Conservation (phyloP, 306 rosid species). For the Trichosanthes truncata region DNA sequence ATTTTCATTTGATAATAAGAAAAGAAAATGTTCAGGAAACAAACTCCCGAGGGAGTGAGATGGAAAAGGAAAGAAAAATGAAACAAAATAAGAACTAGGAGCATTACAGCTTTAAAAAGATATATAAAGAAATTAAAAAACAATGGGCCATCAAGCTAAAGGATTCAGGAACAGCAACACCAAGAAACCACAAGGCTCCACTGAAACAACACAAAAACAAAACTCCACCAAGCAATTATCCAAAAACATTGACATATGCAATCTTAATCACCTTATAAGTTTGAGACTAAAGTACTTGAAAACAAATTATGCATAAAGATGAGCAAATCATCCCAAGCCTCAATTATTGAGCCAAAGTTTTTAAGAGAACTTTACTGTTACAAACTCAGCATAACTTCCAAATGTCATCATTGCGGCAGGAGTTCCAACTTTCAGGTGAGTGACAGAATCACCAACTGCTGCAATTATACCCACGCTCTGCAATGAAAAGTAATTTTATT, state of each 20-base stretch:
- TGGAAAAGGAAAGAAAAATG: neutral
- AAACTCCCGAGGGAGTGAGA: neutral
- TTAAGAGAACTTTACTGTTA: constrained; percentile 24
- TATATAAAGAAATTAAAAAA: neutral
- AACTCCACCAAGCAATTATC: neutral
- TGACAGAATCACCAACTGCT: constrained; percentile 72
- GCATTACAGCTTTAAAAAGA: neutral
- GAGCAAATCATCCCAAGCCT: neutral
- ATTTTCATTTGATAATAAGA: neutral
- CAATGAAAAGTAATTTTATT: constrained; percentile 11
- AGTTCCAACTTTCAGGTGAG: constrained; percentile 62
- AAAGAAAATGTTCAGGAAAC: neutral
- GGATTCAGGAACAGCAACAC: neutral
- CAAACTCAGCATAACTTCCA: constrained; percentile 89
- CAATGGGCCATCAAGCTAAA: neutral
- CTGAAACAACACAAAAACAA: neutral
- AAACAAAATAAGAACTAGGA: neutral
- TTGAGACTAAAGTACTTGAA: neutral
- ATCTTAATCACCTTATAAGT: neutral
- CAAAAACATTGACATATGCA: neutral
- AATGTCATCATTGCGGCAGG: constrained; percentile 87
- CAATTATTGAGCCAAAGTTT: neutral
- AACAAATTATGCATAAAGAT: neutral
- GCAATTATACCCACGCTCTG: constrained; percentile 92
- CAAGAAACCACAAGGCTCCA: neutral